These are phyloP conservation scores for Gymnopus androsaceus DNA, from an alignment of 1,284 basidiomycete genomes.

Conservation along the genomic window DNA sequence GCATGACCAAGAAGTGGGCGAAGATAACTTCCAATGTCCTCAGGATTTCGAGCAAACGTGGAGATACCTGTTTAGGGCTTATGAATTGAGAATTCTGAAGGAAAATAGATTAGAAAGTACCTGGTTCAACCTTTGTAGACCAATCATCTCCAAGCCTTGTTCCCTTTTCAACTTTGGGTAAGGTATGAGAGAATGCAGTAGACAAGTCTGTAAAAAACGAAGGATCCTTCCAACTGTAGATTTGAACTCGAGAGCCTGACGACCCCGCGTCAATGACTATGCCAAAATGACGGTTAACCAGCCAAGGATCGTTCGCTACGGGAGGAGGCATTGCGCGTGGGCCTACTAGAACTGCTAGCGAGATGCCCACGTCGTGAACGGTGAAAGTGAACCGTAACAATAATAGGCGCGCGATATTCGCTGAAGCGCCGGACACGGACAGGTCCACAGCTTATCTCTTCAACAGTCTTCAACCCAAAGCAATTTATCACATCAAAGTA, in stretches of 20 bases:
- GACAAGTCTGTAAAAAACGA: slow-evolving; percentile 49
- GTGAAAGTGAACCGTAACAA: too few species aligned
- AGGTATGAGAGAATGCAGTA: slow-evolving; percentile 44
- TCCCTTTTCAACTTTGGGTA: slow-evolving; percentile 93
- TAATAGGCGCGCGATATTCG: too few species aligned
- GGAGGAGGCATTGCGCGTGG: slow-evolving; percentile 66
- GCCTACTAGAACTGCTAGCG: not conserved
- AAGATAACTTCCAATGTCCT: slow-evolving; percentile 76
- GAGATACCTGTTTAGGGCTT: slow-evolving; percentile 76
- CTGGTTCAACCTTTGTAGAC: slow-evolving; percentile 93
- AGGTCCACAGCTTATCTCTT: too few species aligned
- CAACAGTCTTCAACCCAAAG: too few species aligned
- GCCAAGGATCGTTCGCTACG: slow-evolving; percentile 68
- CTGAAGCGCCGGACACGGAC: too few species aligned
- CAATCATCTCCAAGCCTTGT: slow-evolving; percentile 80
- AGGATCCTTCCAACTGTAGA: slow-evolving; percentile 96
- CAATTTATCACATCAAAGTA: too few species aligned
- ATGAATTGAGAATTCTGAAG: not conserved
- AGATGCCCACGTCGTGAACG: not conserved
- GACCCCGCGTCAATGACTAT: slow-evolving; percentile 98
- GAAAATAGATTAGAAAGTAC: slow-evolving; percentile 46
- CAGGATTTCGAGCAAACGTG: slow-evolving; percentile 71
- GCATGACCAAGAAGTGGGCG: slow-evolving; percentile 86
- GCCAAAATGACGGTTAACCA: slow-evolving; percentile 83
- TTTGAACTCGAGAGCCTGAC: slow-evolving; percentile 93